Percentiles rank a stretch among this genome's conserved stretches.
phyloP scores from a whole-genome alignment of 495 filamentous ascomycete genomes.

The Jackrogersella multiformis region DNA sequence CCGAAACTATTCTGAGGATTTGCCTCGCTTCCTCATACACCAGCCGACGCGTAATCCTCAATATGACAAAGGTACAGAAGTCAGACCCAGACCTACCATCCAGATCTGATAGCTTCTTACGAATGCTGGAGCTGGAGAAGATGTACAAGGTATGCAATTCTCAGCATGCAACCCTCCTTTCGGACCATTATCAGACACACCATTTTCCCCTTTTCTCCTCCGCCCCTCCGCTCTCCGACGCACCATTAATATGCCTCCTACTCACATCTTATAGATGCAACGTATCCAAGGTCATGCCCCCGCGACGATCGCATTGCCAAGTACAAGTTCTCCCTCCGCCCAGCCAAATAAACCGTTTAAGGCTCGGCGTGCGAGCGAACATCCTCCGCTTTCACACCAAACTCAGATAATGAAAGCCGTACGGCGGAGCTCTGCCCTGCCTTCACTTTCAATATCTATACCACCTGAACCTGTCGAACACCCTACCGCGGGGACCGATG shows the following conservation, averaged over 20 bases:
- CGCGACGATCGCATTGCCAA: conserved; percentile 43
- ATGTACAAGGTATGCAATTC: conserved; percentile 59
- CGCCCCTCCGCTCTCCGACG: conserved; percentile 30
- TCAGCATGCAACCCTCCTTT: conserved; percentile 50
- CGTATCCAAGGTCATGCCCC: conserved; percentile 48
- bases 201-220: conserved; percentile 30
- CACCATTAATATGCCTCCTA: conserved; percentile 44
- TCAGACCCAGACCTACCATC: conserved; percentile 43
- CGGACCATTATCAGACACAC: conserved; percentile 33
- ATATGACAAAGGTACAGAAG: conserved; percentile 48
- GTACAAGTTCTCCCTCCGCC: conserved; percentile 43
- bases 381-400: conserved; percentile 49
- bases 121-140: conserved; percentile 63
- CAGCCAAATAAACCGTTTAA: conserved; percentile 42
- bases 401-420: conserved; percentile 57
- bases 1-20: conserved; percentile 34
- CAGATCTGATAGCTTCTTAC: conserved; percentile 56
- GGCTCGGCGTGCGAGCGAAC: conserved; percentile 47
- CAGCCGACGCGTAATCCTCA: conserved; percentile 48
- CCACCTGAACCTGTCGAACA: conserved; percentile 42
- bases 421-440: conserved; percentile 49
- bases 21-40: conserved; percentile 13
- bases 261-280: conserved; percentile 51
- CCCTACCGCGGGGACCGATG: conserved; percentile 26
- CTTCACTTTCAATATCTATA: conserved; percentile 56